phyloP scores from a whole-genome alignment of 2,329 filamentous ascomycete species.

The Alternaria viburni region DNA sequence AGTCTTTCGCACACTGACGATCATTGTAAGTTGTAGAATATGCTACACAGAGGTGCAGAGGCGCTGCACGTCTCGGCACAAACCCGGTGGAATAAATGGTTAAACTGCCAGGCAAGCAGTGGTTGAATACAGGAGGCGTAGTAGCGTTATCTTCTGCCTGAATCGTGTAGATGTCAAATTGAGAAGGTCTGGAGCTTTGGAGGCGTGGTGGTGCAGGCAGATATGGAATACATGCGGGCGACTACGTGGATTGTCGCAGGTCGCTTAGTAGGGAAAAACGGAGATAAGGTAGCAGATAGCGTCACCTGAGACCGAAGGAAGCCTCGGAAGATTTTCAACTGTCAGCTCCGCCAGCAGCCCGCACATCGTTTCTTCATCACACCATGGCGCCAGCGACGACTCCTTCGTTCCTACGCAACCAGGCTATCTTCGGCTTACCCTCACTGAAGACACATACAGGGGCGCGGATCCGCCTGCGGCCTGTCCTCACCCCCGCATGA shows the following conservation, averaged over 20 bases:
- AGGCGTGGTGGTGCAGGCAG: background rate
- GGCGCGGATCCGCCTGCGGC: constrained; percentile 20
- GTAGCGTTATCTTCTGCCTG: constrained; percentile 3
- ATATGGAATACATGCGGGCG: background rate
- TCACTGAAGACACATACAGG: constrained; percentile 5
- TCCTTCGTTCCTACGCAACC: constrained; percentile 3
- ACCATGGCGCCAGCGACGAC: constrained; percentile 24
- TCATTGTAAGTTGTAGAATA: constrained; percentile 1
- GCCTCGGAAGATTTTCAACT: constrained; percentile 2
- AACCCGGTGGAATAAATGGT: background rate
- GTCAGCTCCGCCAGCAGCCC: constrained; percentile 16
- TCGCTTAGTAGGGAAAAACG: background rate
- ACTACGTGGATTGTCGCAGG: background rate
- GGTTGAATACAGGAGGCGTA: background rate
- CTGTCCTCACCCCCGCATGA: constrained; percentile 26
- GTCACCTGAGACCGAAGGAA: background rate
- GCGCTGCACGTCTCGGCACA: background rate
- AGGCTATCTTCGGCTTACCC: constrained; percentile 43
- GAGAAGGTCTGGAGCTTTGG: background rate
- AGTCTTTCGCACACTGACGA: constrained; percentile 3
- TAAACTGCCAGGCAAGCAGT: background rate
- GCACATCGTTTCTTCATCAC: constrained; percentile 22
- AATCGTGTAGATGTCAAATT: background rate
- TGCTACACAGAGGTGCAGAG: background rate
- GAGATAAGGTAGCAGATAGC: constrained; percentile 6